These are phyloP conservation scores for Globisporangium megalacanthum DNA, from an alignment of 352 stramenopile species.

Conservation along the genomic window DNA sequence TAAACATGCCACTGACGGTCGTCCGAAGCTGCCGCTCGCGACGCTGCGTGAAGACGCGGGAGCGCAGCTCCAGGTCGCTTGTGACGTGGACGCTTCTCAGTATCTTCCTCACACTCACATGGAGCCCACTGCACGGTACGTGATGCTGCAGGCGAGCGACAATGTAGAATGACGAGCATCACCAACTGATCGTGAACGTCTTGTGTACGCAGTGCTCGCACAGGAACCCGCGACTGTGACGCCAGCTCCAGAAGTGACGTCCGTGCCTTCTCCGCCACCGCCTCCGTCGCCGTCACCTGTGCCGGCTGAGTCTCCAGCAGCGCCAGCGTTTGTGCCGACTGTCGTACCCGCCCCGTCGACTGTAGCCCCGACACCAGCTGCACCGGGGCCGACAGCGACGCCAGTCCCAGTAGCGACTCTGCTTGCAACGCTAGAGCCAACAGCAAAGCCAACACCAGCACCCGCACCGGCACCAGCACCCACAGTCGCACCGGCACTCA, in stretches of 20 bases:
- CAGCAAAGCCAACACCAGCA: neutral
- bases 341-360: slow-evolving; percentile 4
- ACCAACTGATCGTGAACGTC: neutral
- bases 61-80: neutral
- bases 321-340: slow-evolving; percentile 2
- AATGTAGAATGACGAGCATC: neutral
- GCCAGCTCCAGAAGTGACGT: neutral
- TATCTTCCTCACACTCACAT: neutral
- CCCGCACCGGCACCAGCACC: neutral
- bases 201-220: slow-evolving; percentile 5
- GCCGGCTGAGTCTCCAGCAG: neutral
- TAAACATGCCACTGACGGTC: no score
- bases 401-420: neutral
- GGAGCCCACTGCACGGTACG: slow-evolving; percentile 5
- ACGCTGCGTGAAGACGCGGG: no score
- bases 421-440: neutral
- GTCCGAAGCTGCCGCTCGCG: no score
- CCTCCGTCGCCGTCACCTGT: neutral
- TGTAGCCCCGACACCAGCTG: neutral
- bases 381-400: neutral
- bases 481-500: no score
- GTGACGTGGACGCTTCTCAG: slow-evolving; percentile 6
- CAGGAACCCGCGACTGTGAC: slow-evolving; percentile 1
- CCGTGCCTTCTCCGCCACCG: neutral
- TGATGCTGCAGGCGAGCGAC: neutral